Conservation (phyloP, 768 basidiomycete genomes). For the Trametes villosa region DNA sequence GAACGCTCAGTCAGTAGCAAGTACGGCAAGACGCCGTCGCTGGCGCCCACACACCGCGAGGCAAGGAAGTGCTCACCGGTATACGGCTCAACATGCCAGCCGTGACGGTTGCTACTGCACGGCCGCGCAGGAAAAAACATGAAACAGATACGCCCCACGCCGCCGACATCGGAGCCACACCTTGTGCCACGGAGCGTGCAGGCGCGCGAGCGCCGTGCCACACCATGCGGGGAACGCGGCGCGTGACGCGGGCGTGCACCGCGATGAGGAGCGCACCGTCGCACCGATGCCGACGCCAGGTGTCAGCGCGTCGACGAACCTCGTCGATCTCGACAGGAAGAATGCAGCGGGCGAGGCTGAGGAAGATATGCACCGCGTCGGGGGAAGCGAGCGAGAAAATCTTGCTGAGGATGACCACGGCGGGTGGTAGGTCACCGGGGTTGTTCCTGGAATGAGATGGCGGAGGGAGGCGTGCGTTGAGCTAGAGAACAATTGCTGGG, state of each 20-base stretch:
- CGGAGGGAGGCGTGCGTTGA: not conserved
- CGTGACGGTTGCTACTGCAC: slow-evolving; percentile 11
- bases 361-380: not conserved
- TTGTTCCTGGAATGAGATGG: not conserved
- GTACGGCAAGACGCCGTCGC: not conserved
- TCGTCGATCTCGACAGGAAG: slow-evolving; percentile 8
- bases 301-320: not conserved
- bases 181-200: slow-evolving; percentile 4
- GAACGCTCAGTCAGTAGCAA: not conserved
- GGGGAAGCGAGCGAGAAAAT: too few species aligned
- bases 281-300: not conserved
- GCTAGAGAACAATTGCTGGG: not conserved
- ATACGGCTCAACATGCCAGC: not conserved
- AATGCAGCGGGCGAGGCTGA: not conserved
- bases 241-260: too few species aligned
- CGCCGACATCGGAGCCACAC: slow-evolving; percentile 11
- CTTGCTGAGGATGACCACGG: not conserved
- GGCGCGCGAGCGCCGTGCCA: slow-evolving; percentile 5
- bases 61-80: not conserved
- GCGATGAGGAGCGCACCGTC: not conserved
- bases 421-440: not conserved
- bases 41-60: not conserved
- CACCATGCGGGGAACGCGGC: not conserved
- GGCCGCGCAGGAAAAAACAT: not conserved
- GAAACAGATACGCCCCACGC: slow-evolving; percentile 8